Evolutionary conservation across 805 yeast species (phyloP).

Genomic region (Monosporozyma unispora): DNA sequence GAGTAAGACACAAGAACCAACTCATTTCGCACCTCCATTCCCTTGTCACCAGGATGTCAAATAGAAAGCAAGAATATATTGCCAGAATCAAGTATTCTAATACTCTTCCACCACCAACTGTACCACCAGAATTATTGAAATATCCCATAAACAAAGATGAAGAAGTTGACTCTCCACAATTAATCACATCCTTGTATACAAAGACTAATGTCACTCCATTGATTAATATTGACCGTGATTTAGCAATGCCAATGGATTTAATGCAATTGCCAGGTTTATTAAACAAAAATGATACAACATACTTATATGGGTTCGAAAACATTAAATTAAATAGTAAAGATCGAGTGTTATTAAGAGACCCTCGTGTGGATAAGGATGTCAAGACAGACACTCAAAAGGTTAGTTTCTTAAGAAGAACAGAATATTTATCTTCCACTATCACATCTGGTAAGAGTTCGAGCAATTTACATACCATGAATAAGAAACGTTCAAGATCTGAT

Average conservation of each 20-base stretch:
- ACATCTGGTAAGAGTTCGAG: conserved; percentile 23
- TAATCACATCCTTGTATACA: conserved; percentile 64
- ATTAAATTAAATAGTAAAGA: conserved; percentile 68
- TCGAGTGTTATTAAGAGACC: conserved; percentile 67
- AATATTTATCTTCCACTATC: conserved; percentile 63
- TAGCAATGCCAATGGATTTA: conserved; percentile 74
- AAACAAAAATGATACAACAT: conserved; percentile 46
- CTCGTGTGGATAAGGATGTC: conserved; percentile 37
- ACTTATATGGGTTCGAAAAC: conserved; percentile 33
- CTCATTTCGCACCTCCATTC: too few relatives aligned
- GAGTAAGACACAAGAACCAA: too few relatives aligned
- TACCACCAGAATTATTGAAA: conserved; percentile 77
- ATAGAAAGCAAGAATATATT: conserved; percentile 58
- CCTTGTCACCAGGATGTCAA: conserved; percentile 27
- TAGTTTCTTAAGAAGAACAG: conserved; percentile 88
- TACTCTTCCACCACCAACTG: conserved; percentile 85
- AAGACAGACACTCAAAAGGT: conserved; percentile 37
- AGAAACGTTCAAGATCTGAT: conserved; percentile 25
- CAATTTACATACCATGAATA: conserved; percentile 1
- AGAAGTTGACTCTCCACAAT: conserved; percentile 40
- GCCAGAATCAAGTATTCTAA: conserved; percentile 80
- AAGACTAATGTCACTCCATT: conserved; percentile 61
- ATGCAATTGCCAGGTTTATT: conserved; percentile 57
- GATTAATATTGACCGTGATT: conserved; percentile 48
- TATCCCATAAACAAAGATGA: conserved; percentile 36